Base-by-base conservation (phyloP, 139 green algal genomes). In the Chlamydomonas applanata region DNA sequence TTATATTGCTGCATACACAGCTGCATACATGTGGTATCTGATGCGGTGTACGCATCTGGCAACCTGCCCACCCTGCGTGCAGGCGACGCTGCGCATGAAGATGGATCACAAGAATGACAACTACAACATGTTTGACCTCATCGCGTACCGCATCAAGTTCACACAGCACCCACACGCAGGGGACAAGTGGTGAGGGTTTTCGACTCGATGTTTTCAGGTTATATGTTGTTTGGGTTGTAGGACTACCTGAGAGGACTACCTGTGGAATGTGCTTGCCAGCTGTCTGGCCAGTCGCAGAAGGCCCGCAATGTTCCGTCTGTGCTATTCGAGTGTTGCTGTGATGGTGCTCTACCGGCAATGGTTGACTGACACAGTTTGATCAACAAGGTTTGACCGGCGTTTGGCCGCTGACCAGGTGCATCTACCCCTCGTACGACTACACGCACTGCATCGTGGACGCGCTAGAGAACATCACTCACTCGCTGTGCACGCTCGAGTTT, bases 341-440 rank as follows among this genome's bases (percentile, higher is more conserved):
- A n/a, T n/a, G n/a, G n/a, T n/a, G n/a, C n/a, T n/a, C n/a, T n/a
- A n/a, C n/a, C n/a, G n/a, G n/a, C n/a, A n/a, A n/a, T n/a, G n/a
- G n/a, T n/a, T n/a, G n/a, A n/a, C n/a, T n/a, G n/a, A n/a, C n/a
- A n/a, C n/a, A n/a, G n/a, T n/a, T n/a, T n/a, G n/a, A n/a, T n/a
- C n/a, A n/a, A n/a, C n/a, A n/a, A n/a, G n/a, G n/a, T n/a, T n/a
- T n/a, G n/a, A n/a, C n/a, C n/a, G n/a, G n/a, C n/a, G n/a, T n/a
- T n/a, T n/a, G n/a, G n/a, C n/a, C n/a, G n/a, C n/a, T n/a, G 40
- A 49, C 7, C 40, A 97, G 94, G 94, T 98, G 94, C 88, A 97
- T 99, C 81, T 99, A 99, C 85, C 96, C 96, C 29, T 97, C 90
- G 22, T 99, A 99, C 77, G 96, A 99, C 91, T 99, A 93, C 92